Conservation (phyloP, 2,329 filamentous ascomycete genomes). For the Arthroderma uncinatum region DNA sequence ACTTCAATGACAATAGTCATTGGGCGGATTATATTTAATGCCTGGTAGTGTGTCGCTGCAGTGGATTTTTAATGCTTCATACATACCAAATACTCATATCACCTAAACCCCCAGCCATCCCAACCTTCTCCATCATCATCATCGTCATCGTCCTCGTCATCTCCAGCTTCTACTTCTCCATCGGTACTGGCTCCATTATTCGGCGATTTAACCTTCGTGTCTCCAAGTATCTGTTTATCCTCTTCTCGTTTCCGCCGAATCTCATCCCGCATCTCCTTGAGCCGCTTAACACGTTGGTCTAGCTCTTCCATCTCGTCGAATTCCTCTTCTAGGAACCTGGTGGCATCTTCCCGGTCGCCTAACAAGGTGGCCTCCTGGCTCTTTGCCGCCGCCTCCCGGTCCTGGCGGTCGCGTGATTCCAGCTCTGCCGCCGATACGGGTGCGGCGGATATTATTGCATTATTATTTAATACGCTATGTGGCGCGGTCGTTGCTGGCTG, state of each 20-base stretch:
- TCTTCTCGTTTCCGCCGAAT: constrained; percentile 36
- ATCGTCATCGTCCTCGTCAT: constrained; percentile 22
- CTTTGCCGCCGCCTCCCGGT: constrained; percentile 32
- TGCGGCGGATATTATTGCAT: constrained; percentile 57
- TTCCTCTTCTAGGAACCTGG: constrained; percentile 60
- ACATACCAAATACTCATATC: background rate
- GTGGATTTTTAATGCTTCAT: background rate
- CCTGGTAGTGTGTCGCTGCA: background rate
- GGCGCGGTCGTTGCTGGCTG: constrained; percentile 23
- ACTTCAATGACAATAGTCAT: background rate
- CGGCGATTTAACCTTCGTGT: constrained; percentile 21
- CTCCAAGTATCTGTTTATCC: constrained; percentile 20
- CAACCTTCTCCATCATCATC: constrained; percentile 44
- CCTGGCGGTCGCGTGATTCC: constrained; percentile 42
- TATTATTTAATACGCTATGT: constrained; percentile 18
- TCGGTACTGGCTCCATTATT: constrained; percentile 54
- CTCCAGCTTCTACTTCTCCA: constrained; percentile 25
- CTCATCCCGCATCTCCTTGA: constrained; percentile 62
- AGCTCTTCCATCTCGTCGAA: constrained; percentile 75
- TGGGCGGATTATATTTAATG: background rate
- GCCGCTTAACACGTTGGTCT: constrained; percentile 55
- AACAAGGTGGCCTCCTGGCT: constrained; percentile 46
- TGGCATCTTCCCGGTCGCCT: constrained; percentile 66
- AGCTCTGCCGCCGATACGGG: constrained; percentile 55
- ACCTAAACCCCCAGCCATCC: constrained; percentile 34